Evolutionary conservation across 306 rosid genomes (phyloP), one percentile per base, ranked within the genome.

Genomic region (Ormosia emarginata): DNA sequence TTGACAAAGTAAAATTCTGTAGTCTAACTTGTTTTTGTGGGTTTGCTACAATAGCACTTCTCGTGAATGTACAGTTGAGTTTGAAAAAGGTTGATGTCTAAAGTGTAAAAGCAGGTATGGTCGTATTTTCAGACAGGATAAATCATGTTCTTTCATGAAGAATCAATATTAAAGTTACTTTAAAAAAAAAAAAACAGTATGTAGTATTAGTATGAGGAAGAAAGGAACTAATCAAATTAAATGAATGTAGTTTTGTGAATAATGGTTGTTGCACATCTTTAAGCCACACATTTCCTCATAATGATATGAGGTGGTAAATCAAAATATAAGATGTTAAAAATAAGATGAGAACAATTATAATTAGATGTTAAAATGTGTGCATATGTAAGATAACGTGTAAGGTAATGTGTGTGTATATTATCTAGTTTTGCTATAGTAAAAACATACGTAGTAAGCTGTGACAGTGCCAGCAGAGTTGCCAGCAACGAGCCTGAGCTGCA

Each of bases 391-490:
- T 44, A 2, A 44, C 8, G 9, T 40, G 47, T 6, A 41, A 41
- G 1, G 8, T 41, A 41, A 10, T 46, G 11, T 3, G 4, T 46
- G 52, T 3, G 6, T 11, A 47, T 11, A 49, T 12, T 49, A 46
- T 49, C 3, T 13, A 12, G 55, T 49, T 49, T 49, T 49, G 55
- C 6, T 49, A 49, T 46, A 3, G 52, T 46, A 12, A 13, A 49
- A 13, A 49, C 90, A 33, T 89, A 94, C 97, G 52, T 94, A 94
- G 46, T 82, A 94, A 17, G 97, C 83, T 40, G 98, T 91, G 79
- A 91, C 96, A 11, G 98, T 92, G 82, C 97, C 96, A 64, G 96
- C 98, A 8, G 98, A 94, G 81, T 94, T 90, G 32, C 94, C 96
- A 12, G 94, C 78, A 39, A 94, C 98, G 1, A 87, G 87, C 89